Percentiles rank a stretch among this genome's conserved stretches.
These are phyloP conservation scores for Polymyxa betae DNA, from an alignment of 208 protist genomes.

Conservation along the genomic window DNA sequence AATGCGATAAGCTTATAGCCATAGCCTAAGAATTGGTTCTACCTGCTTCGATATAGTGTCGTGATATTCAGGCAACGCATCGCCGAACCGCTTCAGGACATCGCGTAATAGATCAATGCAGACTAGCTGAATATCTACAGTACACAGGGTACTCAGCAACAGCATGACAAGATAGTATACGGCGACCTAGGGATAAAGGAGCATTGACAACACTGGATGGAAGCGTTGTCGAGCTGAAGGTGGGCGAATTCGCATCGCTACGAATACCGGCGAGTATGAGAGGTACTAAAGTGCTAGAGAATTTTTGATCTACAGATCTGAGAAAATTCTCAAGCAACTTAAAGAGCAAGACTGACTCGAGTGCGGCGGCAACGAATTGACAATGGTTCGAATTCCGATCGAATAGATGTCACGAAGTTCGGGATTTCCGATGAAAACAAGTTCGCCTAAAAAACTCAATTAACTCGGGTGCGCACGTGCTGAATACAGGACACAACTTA, in stretches of 20 bases:
- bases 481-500: neutral
- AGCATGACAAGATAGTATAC: neutral
- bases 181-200: neutral
- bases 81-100: neutral
- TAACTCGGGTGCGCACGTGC: neutral
- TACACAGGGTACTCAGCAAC: neutral
- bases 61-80: neutral
- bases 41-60: neutral
- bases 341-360: neutral
- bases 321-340: neutral
- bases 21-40: neutral
- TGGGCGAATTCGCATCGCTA: neutral
- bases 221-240: too few species aligned
- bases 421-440: neutral
- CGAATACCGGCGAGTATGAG: neutral
- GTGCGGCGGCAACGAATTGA: neutral
- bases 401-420: constrained; percentile 45
- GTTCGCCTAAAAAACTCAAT: neutral
- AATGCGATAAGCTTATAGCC: neutral
- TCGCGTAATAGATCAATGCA: constrained; percentile 27
- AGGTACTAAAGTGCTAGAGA: neutral
- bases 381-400: neutral
- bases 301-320: neutral
- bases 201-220: neutral
- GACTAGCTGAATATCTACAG: constrained; percentile 11